phyloP scores from a whole-genome alignment of 805 yeast genomes.

The Kurtzmaniella cleridarum region DNA sequence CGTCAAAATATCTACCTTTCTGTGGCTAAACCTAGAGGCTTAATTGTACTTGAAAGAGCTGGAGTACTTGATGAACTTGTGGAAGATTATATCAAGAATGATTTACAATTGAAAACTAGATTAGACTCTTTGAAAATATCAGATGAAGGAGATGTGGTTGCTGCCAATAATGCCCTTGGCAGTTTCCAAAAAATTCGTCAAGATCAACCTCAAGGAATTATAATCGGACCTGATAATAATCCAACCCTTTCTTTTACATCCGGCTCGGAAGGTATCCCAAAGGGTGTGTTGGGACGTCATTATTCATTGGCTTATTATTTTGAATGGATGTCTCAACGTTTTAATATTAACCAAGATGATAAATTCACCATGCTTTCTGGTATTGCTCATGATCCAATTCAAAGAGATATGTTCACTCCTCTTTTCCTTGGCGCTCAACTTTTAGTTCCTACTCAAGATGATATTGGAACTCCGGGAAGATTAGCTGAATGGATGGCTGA shows the following conservation, averaged over 20 bases:
- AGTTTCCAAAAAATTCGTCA: conserved; percentile 38
- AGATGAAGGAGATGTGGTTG: conserved; percentile 54
- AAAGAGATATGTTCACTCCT: conserved; percentile 98
- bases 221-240: conserved; percentile 95
- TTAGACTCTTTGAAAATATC: conserved; percentile 74
- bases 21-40: conserved; percentile 90
- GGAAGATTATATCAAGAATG: conserved; percentile 66
- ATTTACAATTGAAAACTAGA: conserved; percentile 65
- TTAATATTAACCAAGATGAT: conserved; percentile 72
- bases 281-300: conserved; percentile 98
- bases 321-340: conserved; percentile 95
- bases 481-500: conserved; percentile 96
- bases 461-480: conserved; percentile 97
- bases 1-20: conserved; percentile 89
- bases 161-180: conserved; percentile 43
- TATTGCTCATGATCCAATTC: conserved; percentile 98
- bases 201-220: conserved; percentile 70
- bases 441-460: conserved; percentile 92
- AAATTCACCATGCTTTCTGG: conserved; percentile 97
- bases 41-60: conserved; percentile 86
- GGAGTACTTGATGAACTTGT: conserved; percentile 77
- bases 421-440: conserved; percentile 91
- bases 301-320: conserved; percentile 94
- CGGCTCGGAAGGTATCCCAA: conserved; percentile 97
- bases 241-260: conserved; percentile 96